Evolutionary conservation across 225 moss, liverwort and hornwort species (phyloP).

Genomic region (Sphagnum contortum): DNA sequence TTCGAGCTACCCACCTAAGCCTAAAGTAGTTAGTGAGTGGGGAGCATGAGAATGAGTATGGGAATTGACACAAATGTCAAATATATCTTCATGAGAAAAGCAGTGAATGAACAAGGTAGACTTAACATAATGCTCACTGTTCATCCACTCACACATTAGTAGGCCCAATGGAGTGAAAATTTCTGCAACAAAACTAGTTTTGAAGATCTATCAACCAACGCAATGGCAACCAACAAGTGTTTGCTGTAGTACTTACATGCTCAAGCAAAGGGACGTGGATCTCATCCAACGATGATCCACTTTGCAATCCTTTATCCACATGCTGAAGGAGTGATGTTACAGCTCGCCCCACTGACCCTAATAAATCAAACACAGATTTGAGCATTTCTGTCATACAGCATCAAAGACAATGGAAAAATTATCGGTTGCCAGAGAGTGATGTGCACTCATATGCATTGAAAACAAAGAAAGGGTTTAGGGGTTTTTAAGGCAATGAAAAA

Average conservation of each 20-base stretch:
- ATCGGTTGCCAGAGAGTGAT: too few species aligned
- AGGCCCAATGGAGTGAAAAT: too few species aligned
- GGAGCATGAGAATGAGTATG: too few species aligned
- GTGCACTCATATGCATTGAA: not conserved
- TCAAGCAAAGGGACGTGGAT: conserved; percentile 60
- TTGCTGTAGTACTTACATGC: conserved; percentile 43
- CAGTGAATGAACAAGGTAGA: not conserved
- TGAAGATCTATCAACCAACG: too few species aligned
- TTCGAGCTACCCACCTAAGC: too few species aligned
- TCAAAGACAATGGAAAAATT: too few species aligned
- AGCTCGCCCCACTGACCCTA: conserved; percentile 57
- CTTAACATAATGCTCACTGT: too few species aligned
- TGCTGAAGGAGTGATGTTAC: conserved; percentile 41
- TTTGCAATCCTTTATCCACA: conserved; percentile 35
- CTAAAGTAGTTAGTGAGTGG: too few species aligned
- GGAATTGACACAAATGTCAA: too few species aligned
- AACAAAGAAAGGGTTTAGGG: not conserved
- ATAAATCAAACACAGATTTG: not conserved
- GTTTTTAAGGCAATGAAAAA: not conserved
- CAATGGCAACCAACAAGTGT: too few species aligned
- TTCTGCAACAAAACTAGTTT: too few species aligned
- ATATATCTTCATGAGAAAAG: not conserved
- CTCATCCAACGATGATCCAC: conserved; percentile 37
- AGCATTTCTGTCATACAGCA: not conserved
- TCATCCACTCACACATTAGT: too few species aligned